Percentiles rank a stretch among this genome's conserved stretches.
Evolutionary conservation across 1,284 basidiomycete species (phyloP).

Genomic region (Bjerkandera adusta): DNA sequence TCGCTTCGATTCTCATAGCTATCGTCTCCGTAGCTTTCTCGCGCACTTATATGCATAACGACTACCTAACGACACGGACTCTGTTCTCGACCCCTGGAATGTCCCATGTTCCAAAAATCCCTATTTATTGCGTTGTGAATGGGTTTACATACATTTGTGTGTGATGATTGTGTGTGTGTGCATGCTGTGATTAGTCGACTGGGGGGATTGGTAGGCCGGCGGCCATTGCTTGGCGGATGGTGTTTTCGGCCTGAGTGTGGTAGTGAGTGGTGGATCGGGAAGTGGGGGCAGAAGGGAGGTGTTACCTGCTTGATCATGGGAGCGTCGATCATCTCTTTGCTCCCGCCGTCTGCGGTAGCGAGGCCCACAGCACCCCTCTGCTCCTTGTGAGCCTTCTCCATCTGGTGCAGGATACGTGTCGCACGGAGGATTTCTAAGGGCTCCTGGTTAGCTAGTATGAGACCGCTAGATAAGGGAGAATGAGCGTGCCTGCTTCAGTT

Average conservation of each 20-base stretch:
- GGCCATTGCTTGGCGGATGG: conserved; percentile 58
- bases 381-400: conserved; percentile 50
- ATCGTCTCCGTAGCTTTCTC: too few relatives aligned
- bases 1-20: background rate
- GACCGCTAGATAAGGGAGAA: conserved; percentile 4
- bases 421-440: conserved; percentile 82
- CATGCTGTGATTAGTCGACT: too few relatives aligned
- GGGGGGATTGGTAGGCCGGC: conserved; percentile 64
- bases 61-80: too few relatives aligned
- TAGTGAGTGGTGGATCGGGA: background rate
- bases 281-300: conserved; percentile 17
- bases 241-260: conserved; percentile 57
- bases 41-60: too few relatives aligned
- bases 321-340: conserved; percentile 85
- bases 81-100: too few relatives aligned
- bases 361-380: conserved; percentile 65
- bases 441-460: too few relatives aligned
- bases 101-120: too few relatives aligned
- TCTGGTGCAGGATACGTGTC: conserved; percentile 65
- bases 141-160: too few relatives aligned
- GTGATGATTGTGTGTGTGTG: too few relatives aligned
- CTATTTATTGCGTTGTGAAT: too few relatives aligned
- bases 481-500: conserved; percentile 54
- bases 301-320: conserved; percentile 85
- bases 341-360: conserved; percentile 58